These are phyloP conservation scores for Sporothrix pseudoabietina DNA, from an alignment of 2,329 filamentous ascomycete species.

Conservation along the genomic window DNA sequence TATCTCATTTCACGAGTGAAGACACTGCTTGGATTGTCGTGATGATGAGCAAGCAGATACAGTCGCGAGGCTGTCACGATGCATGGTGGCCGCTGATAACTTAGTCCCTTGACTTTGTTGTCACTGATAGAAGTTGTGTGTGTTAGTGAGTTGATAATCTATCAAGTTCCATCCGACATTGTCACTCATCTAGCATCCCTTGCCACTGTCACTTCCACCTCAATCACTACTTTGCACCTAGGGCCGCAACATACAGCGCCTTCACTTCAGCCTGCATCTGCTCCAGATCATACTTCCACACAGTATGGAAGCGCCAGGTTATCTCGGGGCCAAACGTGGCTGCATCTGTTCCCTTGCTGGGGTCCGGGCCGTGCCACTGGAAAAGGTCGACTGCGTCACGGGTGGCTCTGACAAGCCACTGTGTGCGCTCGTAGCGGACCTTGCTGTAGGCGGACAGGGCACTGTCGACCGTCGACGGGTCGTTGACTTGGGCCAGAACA, in stretches of 20 bases:
- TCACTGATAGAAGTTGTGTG: not conserved
- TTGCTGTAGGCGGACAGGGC: slow-evolving; percentile 47
- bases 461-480: slow-evolving; percentile 28
- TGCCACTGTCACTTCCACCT: not conserved
- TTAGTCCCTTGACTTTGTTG: not conserved
- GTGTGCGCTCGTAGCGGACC: slow-evolving; percentile 46
- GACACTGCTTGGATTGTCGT: not conserved
- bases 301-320: slow-evolving; percentile 40
- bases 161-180: not conserved
- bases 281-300: slow-evolving; percentile 46
- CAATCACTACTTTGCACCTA: not conserved
- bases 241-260: not conserved
- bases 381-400: slow-evolving; percentile 46
- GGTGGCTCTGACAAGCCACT: slow-evolving; percentile 49
- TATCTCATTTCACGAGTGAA: not conserved
- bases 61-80: not conserved
- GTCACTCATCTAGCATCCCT: not conserved
- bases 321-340: slow-evolving; percentile 45
- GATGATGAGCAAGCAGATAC: not conserved
- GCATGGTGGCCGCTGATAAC: not conserved
- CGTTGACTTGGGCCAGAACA: slow-evolving; percentile 38
- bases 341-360: slow-evolving; percentile 40
- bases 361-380: slow-evolving; percentile 42
- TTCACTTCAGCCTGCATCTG: slow-evolving; percentile 40
- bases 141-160: not conserved